Conservation (phyloP, 192 early-diverging fungal genomes). For the Linnemannia zychae region DNA sequence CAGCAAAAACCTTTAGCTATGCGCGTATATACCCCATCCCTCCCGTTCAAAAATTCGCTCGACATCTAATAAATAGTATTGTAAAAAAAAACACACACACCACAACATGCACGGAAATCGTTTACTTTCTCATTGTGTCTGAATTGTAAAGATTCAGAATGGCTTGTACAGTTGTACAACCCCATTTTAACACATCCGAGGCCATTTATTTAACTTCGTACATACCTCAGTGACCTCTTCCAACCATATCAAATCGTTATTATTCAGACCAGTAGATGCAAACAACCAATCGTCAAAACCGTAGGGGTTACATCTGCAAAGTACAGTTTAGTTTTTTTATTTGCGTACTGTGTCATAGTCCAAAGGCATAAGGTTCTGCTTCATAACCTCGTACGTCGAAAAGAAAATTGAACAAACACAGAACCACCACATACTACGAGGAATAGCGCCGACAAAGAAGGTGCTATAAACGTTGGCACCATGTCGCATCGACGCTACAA, state of each 20-base stretch:
- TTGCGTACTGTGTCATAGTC: constrained; percentile 35
- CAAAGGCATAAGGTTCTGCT: constrained; percentile 55
- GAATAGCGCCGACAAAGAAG: constrained; percentile 75
- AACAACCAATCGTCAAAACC: too few relatives aligned
- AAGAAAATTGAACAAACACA: constrained; percentile 85
- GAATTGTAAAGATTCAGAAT: too few relatives aligned
- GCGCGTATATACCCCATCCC: background rate
- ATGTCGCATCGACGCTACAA: constrained; percentile 17
- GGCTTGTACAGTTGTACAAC: too few relatives aligned
- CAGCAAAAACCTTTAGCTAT: background rate
- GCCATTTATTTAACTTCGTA: too few relatives aligned
- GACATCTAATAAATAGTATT: too few relatives aligned
- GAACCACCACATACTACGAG: constrained; percentile 81
- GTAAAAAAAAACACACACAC: background rate
- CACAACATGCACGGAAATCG: background rate
- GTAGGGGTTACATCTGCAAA: too few relatives aligned
- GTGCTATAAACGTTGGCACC: constrained; percentile 55
- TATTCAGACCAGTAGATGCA: too few relatives aligned
- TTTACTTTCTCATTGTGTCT: background rate
- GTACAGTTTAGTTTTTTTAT: too few relatives aligned
- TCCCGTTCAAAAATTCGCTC: too few relatives aligned
- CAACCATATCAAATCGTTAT: too few relatives aligned
- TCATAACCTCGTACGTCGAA: constrained; percentile 75
- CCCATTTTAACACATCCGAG: too few relatives aligned
- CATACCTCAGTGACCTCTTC: too few relatives aligned